These are phyloP conservation scores for Hibiscus syriacus DNA, from an alignment of 345 rosid species.

Conservation along the genomic window DNA sequence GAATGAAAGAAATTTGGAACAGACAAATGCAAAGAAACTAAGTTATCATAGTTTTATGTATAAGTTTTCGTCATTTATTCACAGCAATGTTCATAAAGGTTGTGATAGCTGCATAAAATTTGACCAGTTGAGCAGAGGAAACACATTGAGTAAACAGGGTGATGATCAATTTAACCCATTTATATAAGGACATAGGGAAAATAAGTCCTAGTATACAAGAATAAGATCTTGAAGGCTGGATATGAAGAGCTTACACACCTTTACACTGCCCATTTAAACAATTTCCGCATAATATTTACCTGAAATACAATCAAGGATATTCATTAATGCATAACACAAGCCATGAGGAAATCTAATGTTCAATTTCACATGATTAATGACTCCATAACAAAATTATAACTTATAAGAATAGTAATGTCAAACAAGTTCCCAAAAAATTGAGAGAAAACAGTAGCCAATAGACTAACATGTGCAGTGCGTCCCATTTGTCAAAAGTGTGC, in stretches of 20 bases:
- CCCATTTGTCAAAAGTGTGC: constrained; percentile 78
- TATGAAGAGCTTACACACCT: constrained; percentile 43
- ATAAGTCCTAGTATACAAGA: constrained; percentile 3
- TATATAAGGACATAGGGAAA: not conserved
- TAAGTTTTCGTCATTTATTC: not conserved
- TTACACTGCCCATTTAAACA: constrained; percentile 69
- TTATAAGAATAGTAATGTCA: not conserved
- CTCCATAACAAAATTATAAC: not conserved
- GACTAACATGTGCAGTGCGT: constrained; percentile 75
- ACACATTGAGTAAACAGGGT: not conserved
- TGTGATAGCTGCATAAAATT: not conserved
- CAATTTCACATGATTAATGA: not conserved
- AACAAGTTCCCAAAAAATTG: not conserved
- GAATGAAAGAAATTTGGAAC: not conserved
- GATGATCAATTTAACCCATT: not conserved
- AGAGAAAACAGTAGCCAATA: not conserved
- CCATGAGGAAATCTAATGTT: constrained; percentile 3
- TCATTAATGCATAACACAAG: not conserved
- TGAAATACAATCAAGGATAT: constrained; percentile 24
- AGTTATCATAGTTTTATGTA: not conserved
- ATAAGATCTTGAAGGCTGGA: constrained; percentile 8
- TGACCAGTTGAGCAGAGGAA: not conserved
- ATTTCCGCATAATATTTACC: constrained; percentile 85
- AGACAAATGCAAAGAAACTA: not conserved
- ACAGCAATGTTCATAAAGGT: not conserved